Evolutionary conservation across 2,329 filamentous ascomycete genomes (phyloP).

Genomic region (Arthrobotrys conoides): DNA sequence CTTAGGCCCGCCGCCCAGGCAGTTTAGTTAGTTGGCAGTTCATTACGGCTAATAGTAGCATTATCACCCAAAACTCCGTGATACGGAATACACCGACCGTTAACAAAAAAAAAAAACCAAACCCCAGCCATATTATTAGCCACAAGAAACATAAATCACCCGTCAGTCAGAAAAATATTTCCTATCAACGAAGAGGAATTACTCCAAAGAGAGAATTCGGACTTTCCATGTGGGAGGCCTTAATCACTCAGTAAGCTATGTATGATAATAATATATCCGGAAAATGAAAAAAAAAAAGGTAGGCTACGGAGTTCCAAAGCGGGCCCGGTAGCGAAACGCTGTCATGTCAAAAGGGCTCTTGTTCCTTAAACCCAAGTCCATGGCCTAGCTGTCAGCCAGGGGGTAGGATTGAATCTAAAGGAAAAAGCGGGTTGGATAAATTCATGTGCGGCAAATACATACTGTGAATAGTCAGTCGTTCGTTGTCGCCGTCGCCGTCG

Average conservation of each 20-base stretch:
- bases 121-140: slow-evolving; percentile 29
- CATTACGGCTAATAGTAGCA: slow-evolving; percentile 26
- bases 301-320: background rate
- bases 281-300: background rate
- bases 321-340: slow-evolving; percentile 10
- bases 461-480: slow-evolving; percentile 1
- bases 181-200: too few species aligned
- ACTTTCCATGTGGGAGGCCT: slow-evolving; percentile 50
- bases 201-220: slow-evolving; percentile 17
- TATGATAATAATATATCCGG: slow-evolving; percentile 7
- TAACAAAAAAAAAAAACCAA: background rate
- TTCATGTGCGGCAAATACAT: slow-evolving; percentile 45
- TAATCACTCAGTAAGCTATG: background rate
- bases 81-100: slow-evolving; percentile 24
- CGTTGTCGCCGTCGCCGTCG: background rate
- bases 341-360: background rate
- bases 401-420: background rate
- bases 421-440: slow-evolving; percentile 57
- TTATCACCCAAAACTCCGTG: background rate
- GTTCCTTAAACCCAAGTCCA: slow-evolving; percentile 32
- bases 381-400: slow-evolving; percentile 17
- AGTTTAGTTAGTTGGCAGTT: slow-evolving; percentile 18
- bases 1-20: slow-evolving; percentile 24
- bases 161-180: too few species aligned
- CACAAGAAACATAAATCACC: slow-evolving; percentile 1